These are phyloP conservation scores for Calcarisporium arbuscula DNA, from an alignment of 2,329 filamentous ascomycete genomes.

Conservation along the genomic window DNA sequence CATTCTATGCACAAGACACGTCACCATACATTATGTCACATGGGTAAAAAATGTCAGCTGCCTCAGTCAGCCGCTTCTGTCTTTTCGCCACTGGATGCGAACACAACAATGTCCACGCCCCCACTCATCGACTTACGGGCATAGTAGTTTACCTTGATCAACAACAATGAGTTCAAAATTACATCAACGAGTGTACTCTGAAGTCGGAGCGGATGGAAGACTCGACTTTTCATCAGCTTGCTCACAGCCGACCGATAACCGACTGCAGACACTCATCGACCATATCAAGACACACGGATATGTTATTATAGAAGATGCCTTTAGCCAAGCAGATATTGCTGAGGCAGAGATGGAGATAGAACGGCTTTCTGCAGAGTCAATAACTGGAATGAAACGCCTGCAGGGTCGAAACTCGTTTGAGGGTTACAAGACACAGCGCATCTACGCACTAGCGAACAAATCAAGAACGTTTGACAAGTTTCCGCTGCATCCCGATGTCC, in stretches of 20 bases:
- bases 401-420: conserved; percentile 30
- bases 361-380: conserved; percentile 14
- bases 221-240: no score
- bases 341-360: conserved; percentile 13
- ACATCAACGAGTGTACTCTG: not conserved
- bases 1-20: no score
- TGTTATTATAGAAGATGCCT: conserved; percentile 26
- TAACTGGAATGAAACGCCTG: conserved; percentile 18
- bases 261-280: conserved; percentile 10
- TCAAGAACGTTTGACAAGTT: conserved; percentile 31
- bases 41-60: no score
- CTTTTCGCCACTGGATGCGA: no score
- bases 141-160: no score
- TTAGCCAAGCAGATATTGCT: conserved; percentile 22
- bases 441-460: conserved; percentile 32
- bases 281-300: conserved; percentile 23
- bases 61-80: no score
- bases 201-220: not conserved
- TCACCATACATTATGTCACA: no score
- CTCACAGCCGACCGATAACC: not conserved
- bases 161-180: no score
- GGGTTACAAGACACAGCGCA: conserved; percentile 27
- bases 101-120: no score
- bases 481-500: conserved; percentile 23
- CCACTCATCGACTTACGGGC: no score